A percentile compares a stretch with the other conserved stretches of the same genome.
phyloP scores from a whole-genome alignment of 192 early-diverging fungal species.

The Diversispora epigaea region DNA sequence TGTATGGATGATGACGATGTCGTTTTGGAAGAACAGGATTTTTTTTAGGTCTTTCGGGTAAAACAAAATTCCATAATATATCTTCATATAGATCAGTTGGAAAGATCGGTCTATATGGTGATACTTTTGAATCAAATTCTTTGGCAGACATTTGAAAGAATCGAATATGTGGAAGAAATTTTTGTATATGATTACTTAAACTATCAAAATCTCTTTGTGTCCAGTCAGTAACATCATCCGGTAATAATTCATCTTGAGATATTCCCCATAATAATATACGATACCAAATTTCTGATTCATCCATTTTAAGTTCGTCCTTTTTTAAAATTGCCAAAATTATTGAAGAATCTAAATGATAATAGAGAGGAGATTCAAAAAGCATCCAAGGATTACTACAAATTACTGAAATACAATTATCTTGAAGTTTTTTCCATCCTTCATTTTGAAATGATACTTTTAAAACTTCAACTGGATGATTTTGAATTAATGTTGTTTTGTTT shows the following conservation, averaged over 20 bases:
- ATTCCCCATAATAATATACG: slow-evolving; percentile 24
- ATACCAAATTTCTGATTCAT: slow-evolving; percentile 32
- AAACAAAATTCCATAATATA: slow-evolving; percentile 14
- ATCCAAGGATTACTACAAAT: slow-evolving; percentile 1
- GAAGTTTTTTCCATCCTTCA: not conserved
- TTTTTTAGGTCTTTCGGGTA: slow-evolving; percentile 8
- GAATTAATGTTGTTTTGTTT: slow-evolving; percentile 9
- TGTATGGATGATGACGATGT: slow-evolving; percentile 1
- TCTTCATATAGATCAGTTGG: slow-evolving; percentile 20
- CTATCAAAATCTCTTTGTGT: not conserved
- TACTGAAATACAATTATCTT: slow-evolving; percentile 18
- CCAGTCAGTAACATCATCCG: slow-evolving; percentile 16
- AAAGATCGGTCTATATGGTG: slow-evolving; percentile 5
- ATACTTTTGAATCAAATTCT: slow-evolving; percentile 23
- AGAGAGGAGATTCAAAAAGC: slow-evolving; percentile 1
- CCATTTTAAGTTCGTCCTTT: slow-evolving; percentile 13
- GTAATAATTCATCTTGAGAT: not conserved
- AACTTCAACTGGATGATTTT: not conserved
- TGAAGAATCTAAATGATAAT: not conserved
- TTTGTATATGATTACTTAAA: not conserved
- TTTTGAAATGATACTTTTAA: slow-evolving; percentile 8
- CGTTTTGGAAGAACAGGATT: slow-evolving; percentile 1
- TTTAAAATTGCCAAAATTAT: slow-evolving; percentile 5
- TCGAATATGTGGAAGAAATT: slow-evolving; percentile 14
- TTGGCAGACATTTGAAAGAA: slow-evolving; percentile 15